A percentile compares a stretch with the other conserved stretches of the same genome.
phyloP scores from a whole-genome alignment of 805 yeast genomes.

The Candida quercuum region DNA sequence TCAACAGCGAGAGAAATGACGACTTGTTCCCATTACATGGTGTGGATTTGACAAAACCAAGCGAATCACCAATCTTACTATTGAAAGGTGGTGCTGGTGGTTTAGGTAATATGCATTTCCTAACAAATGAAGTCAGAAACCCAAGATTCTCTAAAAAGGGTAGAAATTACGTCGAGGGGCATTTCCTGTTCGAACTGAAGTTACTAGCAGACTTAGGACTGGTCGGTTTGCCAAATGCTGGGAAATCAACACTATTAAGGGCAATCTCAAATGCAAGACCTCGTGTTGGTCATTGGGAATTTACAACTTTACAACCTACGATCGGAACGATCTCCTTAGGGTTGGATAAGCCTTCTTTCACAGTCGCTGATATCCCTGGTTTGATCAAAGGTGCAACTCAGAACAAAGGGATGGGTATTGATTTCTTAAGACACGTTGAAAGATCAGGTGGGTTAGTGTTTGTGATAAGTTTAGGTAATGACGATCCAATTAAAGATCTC shows the following conservation, averaged over 20 bases:
- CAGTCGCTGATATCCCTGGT: conserved; percentile 98
- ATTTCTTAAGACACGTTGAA: conserved; percentile 87
- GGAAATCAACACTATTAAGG: conserved; percentile 82
- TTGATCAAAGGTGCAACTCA: conserved; percentile 82
- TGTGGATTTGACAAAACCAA: conserved; percentile 58
- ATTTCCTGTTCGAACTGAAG: conserved; percentile 78
- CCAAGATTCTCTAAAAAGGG: conserved; percentile 88
- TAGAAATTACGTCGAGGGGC: conserved; percentile 57
- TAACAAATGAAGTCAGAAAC: conserved; percentile 76
- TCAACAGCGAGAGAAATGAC: conserved; percentile 48
- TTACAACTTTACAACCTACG: conserved; percentile 88
- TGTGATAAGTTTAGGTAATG: conserved; percentile 70
- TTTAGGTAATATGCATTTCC: conserved; percentile 92
- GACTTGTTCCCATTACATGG: conserved; percentile 85
- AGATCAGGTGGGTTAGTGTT: conserved; percentile 86
- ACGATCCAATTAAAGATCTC: conserved; percentile 64
- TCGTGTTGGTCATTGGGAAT: conserved; percentile 93
- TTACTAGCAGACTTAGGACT: conserved; percentile 89
- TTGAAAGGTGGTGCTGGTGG: conserved; percentile 91
- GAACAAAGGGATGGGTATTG: conserved; percentile 90
- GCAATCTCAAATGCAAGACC: conserved; percentile 90
- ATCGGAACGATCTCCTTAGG: conserved; percentile 79
- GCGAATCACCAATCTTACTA: conserved; percentile 62
- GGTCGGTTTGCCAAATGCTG: conserved; percentile 96
- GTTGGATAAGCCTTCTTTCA: conserved; percentile 59